These are phyloP conservation scores for Mentha longifolia DNA, from an alignment of 257 asterid species.

Conservation along the genomic window DNA sequence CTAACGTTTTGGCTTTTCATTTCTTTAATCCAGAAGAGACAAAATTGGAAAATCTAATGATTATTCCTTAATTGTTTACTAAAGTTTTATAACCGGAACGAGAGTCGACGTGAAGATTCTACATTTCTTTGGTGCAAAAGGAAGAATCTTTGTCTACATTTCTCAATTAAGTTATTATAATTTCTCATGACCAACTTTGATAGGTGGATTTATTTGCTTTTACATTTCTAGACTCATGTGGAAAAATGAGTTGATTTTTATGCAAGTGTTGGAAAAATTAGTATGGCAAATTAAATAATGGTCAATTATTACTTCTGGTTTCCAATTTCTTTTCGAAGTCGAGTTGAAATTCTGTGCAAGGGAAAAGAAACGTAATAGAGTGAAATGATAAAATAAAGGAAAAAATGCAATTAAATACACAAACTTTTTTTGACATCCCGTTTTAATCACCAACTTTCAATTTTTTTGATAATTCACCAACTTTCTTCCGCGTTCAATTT, in stretches of 20 bases:
- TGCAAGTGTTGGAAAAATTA: background rate
- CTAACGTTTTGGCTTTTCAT: background rate
- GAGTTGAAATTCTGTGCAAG: background rate
- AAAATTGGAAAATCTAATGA: background rate
- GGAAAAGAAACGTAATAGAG: too few species aligned
- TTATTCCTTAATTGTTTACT: background rate
- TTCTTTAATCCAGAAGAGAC: background rate
- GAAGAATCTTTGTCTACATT: conserved; percentile 5
- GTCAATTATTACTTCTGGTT: background rate
- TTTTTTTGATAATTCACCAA: too few species aligned
- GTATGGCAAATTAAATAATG: background rate
- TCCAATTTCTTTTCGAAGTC: background rate
- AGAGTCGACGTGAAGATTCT: conserved; percentile 24
- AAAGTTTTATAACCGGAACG: background rate
- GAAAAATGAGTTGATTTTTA: background rate
- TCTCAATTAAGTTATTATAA: background rate
- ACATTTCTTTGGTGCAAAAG: background rate
- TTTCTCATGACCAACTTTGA: background rate
- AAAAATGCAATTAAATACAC: too few species aligned
- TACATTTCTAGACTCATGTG: background rate
- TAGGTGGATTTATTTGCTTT: background rate
- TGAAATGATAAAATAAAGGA: too few species aligned
- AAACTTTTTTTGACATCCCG: too few species aligned
- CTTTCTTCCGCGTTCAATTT: too few species aligned
- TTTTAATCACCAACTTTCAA: too few species aligned